Conservation (phyloP, 441 rosid species). For the Erodium trifolium region DNA sequence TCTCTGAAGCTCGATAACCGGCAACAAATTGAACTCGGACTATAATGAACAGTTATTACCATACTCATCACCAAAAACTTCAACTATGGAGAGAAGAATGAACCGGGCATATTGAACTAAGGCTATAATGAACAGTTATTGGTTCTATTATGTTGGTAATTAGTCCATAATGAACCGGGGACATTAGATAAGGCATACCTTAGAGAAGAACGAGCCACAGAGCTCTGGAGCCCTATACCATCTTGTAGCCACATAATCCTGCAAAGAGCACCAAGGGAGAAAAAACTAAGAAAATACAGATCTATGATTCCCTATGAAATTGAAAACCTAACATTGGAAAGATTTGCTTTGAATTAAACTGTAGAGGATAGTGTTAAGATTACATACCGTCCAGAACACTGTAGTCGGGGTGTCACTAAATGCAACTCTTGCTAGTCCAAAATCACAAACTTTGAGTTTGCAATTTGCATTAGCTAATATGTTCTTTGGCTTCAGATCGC, state of each 20-base stretch:
- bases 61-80: no score
- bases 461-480: slow-evolving; percentile 97
- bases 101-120: no score
- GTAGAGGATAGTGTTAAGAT: neutral
- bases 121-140: no score
- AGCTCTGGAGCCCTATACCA: slow-evolving; percentile 97
- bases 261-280: slow-evolving; percentile 18
- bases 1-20: neutral
- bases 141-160: neutral
- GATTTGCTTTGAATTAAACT: neutral
- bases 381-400: slow-evolving; percentile 85
- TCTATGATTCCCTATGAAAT: neutral
- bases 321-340: neutral
- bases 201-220: slow-evolving; percentile 90
- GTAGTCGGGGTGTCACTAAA: slow-evolving; percentile 90
- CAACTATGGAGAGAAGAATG: no score
- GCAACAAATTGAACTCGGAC: neutral
- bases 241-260: slow-evolving; percentile 92
- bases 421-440: slow-evolving; percentile 91
- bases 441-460: slow-evolving; percentile 95
- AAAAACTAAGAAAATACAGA: neutral
- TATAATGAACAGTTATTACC: neutral
- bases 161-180: neutral
- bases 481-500: slow-evolving; percentile 98
- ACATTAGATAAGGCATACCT: slow-evolving; percentile 35